These are phyloP conservation scores for Myrmaecium sp. DNA, from an alignment of 2,329 filamentous ascomycete species.

Conservation along the genomic window DNA sequence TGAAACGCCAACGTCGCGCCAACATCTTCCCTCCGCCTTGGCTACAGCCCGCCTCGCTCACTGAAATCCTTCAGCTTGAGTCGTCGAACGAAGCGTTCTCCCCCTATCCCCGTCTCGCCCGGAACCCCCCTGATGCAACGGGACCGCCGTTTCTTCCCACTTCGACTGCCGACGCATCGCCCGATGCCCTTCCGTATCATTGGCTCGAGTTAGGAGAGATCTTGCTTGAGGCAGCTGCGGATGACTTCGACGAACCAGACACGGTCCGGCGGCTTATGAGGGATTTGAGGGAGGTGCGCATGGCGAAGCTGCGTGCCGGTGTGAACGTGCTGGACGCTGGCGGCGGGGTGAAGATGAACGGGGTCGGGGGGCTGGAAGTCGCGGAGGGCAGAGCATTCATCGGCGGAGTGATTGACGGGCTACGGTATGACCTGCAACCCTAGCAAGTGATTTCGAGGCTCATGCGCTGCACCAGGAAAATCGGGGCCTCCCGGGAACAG, in stretches of 20 bases:
- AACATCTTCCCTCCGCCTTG: constrained; percentile 86
- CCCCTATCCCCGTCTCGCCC: constrained; percentile 23
- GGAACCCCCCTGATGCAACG: constrained; percentile 3
- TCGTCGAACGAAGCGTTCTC: constrained; percentile 61
- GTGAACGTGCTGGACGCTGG: constrained; percentile 54
- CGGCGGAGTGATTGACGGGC: constrained; percentile 68
- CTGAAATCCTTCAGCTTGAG: constrained; percentile 64
- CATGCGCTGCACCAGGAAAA: constrained; percentile 36
- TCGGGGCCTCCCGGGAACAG: constrained; percentile 67
- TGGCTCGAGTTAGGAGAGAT: constrained; percentile 88
- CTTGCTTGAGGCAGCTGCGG: constrained; percentile 65
- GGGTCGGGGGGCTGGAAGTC: constrained; percentile 86
- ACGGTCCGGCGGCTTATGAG: constrained; percentile 58
- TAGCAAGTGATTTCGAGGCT: background rate
- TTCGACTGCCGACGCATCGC: constrained; percentile 51
- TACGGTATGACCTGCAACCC: constrained; percentile 32
- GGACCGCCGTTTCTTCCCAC: constrained; percentile 61
- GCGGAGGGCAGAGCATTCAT: constrained; percentile 76
- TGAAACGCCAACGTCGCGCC: constrained; percentile 85
- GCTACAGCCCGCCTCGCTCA: constrained; percentile 62
- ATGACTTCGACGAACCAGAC: constrained; percentile 62
- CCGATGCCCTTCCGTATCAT: constrained; percentile 71
- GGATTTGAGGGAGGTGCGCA: constrained; percentile 72
- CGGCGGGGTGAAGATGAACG: constrained; percentile 56
- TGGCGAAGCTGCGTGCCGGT: constrained; percentile 71